Percentiles rank a stretch among this genome's conserved stretches.
phyloP scores from a whole-genome alignment of 2,329 filamentous ascomycete genomes.

The Exophiala sp. region DNA sequence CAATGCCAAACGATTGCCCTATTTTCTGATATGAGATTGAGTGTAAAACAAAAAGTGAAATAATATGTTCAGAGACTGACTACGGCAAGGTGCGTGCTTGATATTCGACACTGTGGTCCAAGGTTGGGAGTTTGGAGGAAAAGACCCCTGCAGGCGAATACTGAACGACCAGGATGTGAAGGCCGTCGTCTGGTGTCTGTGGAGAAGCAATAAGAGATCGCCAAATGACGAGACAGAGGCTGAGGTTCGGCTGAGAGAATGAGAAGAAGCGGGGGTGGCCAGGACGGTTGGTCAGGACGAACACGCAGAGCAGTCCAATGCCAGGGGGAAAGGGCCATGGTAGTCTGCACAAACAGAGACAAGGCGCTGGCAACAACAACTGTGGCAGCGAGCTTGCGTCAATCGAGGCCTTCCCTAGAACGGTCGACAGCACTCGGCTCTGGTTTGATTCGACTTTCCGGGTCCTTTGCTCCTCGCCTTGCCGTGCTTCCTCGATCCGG shows the following conservation, averaged over 20 bases:
- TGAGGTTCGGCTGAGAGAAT: background rate
- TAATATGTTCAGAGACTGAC: conserved; percentile 10
- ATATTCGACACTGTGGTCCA: conserved; percentile 15
- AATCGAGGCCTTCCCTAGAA: conserved; percentile 7
- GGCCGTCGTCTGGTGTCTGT: conserved; percentile 4
- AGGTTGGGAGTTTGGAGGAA: conserved; percentile 1
- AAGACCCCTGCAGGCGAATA: conserved; percentile 5
- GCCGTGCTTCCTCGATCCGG: conserved; percentile 3
- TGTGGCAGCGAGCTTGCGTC: conserved; percentile 16
- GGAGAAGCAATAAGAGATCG: conserved; percentile 13
- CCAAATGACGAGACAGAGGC: conserved; percentile 6
- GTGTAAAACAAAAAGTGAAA: conserved; percentile 14
- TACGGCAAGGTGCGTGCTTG: conserved; percentile 19
- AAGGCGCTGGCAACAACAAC: background rate
- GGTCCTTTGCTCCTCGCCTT: background rate
- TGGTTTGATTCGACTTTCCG: conserved; percentile 1
- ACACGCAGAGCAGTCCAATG: conserved; percentile 4
- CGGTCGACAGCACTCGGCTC: conserved; percentile 1
- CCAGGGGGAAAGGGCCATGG: conserved; percentile 9
- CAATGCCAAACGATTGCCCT: conserved; percentile 3
- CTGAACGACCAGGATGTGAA: conserved; percentile 4
- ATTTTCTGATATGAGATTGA: conserved; percentile 10
- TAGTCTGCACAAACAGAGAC: background rate
- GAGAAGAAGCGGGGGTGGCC: background rate
- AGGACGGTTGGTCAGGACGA: conserved; percentile 1